Evolutionary conservation across 192 early-diverging fungal species (phyloP), one percentile per base, ranked within the genome.

Genomic region (Funneliformis mosseae): DNA sequence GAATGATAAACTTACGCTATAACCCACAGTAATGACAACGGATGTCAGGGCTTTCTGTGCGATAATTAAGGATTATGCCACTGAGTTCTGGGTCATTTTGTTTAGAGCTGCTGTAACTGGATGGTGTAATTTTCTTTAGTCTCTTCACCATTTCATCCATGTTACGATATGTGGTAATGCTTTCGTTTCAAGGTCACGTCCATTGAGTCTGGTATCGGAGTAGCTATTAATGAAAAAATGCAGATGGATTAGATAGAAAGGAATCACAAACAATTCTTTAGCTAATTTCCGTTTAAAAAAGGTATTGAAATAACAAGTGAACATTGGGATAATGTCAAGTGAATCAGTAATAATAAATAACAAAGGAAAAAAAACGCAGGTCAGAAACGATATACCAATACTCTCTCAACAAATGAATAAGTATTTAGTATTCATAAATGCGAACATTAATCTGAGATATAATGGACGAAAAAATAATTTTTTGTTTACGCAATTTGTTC

Each of bases 161-260:
- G 61, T 63, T 4, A 63, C 28, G 67, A 69, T 69, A 69, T 55
- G 50, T 74, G 72, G 72, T 50, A 45, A 74, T 74, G 45, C 72
- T 74, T 74, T 74, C 4, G 50, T 74, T 55, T 74, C 72, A 74
- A 74, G 72, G 72, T 74, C 45, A 48, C 23, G 25, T 48, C 72
- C 45, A 74, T 74, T 48, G 45, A 74, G 72, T 5, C 72, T 74
- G 72, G 72, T 48, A 74, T 55, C 45, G 50, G 45, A 50, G 72
- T 74, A 74, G 42, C 72, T 74, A 74, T 74, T 74, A 74, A 74
- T 74, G 45, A 74, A 74, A 74, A 74, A 74, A 74, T 18, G 72
- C 23, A 74, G 4, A 74, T 74, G 45, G 72, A 74, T 74, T 50
- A 74, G 45, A 74, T 74, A 69, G 67, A 69, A 69, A 69, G 67